phyloP scores from a whole-genome alignment of 2,329 filamentous ascomycete species.

The Phialemoniopsis sp. region DNA sequence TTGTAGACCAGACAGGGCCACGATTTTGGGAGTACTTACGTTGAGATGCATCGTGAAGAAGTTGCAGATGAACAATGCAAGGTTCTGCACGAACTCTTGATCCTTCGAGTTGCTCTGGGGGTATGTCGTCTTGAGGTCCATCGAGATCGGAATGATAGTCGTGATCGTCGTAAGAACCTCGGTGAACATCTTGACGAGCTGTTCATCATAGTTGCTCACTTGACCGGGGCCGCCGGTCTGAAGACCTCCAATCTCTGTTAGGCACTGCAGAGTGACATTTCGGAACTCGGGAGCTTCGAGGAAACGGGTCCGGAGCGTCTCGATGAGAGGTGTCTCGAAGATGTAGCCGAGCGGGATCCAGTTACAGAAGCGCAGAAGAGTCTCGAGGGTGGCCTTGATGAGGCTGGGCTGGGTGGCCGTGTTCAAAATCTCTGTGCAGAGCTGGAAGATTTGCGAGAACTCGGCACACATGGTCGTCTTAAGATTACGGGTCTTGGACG shows the following conservation, averaged over 20 bases:
- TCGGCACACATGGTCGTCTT: constrained; percentile 99
- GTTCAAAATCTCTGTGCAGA: constrained; percentile 92
- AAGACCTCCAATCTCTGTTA: constrained; percentile 94
- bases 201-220: constrained; percentile 80
- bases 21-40: constrained; percentile 39
- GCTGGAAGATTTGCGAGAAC: constrained; percentile 96
- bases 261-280: constrained; percentile 91
- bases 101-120: constrained; percentile 86
- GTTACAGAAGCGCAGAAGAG: constrained; percentile 92
- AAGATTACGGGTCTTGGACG: constrained; percentile 88
- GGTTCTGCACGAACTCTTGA: constrained; percentile 96
- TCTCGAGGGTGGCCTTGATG: constrained; percentile 95
- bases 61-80: constrained; percentile 93
- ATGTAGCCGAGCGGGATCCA: constrained; percentile 99
- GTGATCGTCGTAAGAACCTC: constrained; percentile 91
- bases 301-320: constrained; percentile 88
- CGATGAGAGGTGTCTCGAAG: constrained; percentile 95
- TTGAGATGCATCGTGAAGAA: constrained; percentile 93
- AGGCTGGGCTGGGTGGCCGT: constrained; percentile 81
- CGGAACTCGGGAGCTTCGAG: constrained; percentile 92
- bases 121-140: constrained; percentile 90
- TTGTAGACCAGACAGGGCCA: neutral
- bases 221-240: constrained; percentile 72
- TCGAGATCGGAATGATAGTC: constrained; percentile 83
- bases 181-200: constrained; percentile 97